Evolutionary conservation across 1,284 basidiomycete species (phyloP).

Genomic region (Pseudozyma pruni): DNA sequence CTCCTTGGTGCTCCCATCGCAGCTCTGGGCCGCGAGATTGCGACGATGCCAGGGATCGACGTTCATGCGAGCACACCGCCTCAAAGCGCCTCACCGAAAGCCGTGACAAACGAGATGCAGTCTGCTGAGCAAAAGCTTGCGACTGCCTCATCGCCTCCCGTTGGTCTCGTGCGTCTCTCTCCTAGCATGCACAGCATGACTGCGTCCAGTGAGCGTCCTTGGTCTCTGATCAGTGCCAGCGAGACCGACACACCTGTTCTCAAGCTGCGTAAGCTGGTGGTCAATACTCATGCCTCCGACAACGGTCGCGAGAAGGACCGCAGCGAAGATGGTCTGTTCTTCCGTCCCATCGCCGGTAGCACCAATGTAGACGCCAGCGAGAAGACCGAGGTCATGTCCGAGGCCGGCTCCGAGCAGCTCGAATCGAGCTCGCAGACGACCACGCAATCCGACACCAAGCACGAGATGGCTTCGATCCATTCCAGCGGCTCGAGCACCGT

Average conservation of each 20-base stretch:
- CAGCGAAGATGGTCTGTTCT: constrained; percentile 30
- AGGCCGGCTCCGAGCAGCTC: constrained; percentile 11
- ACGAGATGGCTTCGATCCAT: constrained; percentile 30
- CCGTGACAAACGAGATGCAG: background rate
- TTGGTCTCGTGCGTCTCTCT: constrained; percentile 5
- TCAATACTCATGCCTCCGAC: constrained; percentile 36
- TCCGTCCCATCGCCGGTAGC: constrained; percentile 22
- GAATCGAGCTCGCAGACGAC: constrained; percentile 27
- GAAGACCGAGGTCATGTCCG: background rate
- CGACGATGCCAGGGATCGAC: too few species aligned
- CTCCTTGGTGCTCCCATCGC: constrained; percentile 8
- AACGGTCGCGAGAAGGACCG: constrained; percentile 19
- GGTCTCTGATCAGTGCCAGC: constrained; percentile 45
- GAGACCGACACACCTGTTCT: constrained; percentile 48
- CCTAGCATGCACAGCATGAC: constrained; percentile 24
- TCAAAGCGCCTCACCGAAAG: constrained; percentile 1
- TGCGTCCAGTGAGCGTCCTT: constrained; percentile 36
- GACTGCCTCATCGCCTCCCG: constrained; percentile 1
- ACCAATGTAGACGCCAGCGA: background rate
- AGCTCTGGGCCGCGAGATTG: too few species aligned
- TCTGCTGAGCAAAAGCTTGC: constrained; percentile 11
- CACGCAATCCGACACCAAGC: constrained; percentile 35
- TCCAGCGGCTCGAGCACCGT: constrained; percentile 24
- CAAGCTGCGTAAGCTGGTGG: constrained; percentile 42
- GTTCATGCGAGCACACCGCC: constrained; percentile 21